Evolutionary conservation across 805 yeast species (phyloP).

Genomic region (Sungouiella blattae): DNA sequence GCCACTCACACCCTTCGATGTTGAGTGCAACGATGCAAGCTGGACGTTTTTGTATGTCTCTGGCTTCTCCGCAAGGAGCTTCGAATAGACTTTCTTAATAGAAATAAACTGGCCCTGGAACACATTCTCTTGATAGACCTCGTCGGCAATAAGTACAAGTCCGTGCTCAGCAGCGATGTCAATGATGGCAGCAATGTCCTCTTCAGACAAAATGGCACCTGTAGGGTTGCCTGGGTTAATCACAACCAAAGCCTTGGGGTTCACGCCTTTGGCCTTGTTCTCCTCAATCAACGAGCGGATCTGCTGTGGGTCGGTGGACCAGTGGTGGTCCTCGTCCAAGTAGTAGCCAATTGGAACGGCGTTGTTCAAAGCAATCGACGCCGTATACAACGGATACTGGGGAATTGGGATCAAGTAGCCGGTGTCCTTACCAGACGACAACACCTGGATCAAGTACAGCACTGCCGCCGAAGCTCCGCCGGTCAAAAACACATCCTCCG

Average conservation of each 20-base stretch:
- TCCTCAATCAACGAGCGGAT: conserved; percentile 52
- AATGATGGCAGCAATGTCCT: conserved; percentile 68
- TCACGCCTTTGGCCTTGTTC: conserved; percentile 49
- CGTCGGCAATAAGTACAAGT: conserved; percentile 89
- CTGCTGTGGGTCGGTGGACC: conserved; percentile 78
- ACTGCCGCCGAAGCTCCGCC: conserved; percentile 96
- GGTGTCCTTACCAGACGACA: conserved; percentile 63
- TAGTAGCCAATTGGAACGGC: conserved; percentile 84
- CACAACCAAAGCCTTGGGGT: conserved; percentile 78
- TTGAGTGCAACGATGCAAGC: conserved; percentile 92
- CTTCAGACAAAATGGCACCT: conserved; percentile 70
- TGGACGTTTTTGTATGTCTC: conserved; percentile 69
- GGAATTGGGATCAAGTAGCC: conserved; percentile 95
- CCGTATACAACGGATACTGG: conserved; percentile 95
- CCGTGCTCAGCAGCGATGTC: conserved; percentile 82
- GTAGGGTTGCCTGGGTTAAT: conserved; percentile 99
- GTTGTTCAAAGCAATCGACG: conserved; percentile 81
- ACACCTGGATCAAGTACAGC: conserved; percentile 65
- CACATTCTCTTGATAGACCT: conserved; percentile 93
- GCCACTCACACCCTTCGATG: conserved; percentile 95
- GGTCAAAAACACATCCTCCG: conserved; percentile 77
- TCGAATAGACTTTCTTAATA: conserved; percentile 72
- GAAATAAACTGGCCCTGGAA: conserved; percentile 81
- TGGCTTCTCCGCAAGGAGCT: conserved; percentile 51
- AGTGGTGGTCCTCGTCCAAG: conserved; percentile 71